Evolutionary conservation across 108 stramenopile species (phyloP).

Genomic region (Fistulifera pelliculosa): DNA sequence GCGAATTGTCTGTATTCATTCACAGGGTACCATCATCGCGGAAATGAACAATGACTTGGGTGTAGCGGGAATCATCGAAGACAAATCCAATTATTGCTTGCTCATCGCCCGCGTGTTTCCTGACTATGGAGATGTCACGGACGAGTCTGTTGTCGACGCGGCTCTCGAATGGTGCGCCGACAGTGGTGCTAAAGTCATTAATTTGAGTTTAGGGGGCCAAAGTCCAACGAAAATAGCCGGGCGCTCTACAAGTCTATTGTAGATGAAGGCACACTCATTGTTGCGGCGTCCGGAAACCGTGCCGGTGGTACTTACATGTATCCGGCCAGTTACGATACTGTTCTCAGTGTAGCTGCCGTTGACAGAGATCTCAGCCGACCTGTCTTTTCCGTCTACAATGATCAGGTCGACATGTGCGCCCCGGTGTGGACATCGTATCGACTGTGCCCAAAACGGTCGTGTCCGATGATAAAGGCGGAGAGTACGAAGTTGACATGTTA

Average conservation of each 20-base stretch:
- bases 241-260: slow-evolving; percentile 5
- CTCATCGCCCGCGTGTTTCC: slow-evolving; percentile 8
- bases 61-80: slow-evolving; percentile 1
- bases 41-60: background rate
- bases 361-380: slow-evolving; percentile 3
- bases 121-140: background rate
- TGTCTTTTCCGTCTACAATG: slow-evolving; percentile 18
- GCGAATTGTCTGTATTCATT: no score
- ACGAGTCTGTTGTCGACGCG: background rate
- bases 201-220: slow-evolving; percentile 27
- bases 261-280: slow-evolving; percentile 17
- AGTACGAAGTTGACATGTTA: background rate
- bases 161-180: slow-evolving; percentile 3
- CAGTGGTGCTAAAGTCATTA: slow-evolving; percentile 30
- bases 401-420: slow-evolving; percentile 29
- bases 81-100: background rate
- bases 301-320: slow-evolving; percentile 11
- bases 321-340: slow-evolving; percentile 29
- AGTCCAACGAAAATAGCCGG: slow-evolving; percentile 6
- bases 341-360: slow-evolving; percentile 34
- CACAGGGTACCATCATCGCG: slow-evolving; percentile 5
- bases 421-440: slow-evolving; percentile 21
- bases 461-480: background rate
- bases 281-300: slow-evolving; percentile 40
- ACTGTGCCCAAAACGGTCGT: background rate